Percentiles rank a stretch among this genome's conserved stretches.
Evolutionary conservation across 257 asterid genomes (phyloP).

Genomic region (Lycium ferocissimum): DNA sequence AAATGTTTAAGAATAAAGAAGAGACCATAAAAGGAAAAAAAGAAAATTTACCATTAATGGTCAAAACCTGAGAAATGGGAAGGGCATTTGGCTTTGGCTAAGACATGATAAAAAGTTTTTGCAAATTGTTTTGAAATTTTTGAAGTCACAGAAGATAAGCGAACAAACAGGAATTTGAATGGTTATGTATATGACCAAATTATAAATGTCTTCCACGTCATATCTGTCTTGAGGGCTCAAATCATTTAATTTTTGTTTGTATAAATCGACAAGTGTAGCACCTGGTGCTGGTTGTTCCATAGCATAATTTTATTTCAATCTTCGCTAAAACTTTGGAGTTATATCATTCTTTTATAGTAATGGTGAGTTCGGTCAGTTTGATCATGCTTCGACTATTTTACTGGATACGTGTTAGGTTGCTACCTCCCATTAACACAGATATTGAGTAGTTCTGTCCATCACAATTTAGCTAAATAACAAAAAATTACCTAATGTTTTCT

Average conservation of each 20-base stretch:
- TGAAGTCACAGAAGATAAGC: conserved; percentile 20
- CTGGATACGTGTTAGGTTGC: neutral
- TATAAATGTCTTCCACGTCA: neutral
- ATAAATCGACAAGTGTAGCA: too few relatives aligned
- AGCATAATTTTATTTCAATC: too few relatives aligned
- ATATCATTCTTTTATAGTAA: neutral
- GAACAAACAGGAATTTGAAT: conserved; percentile 39
- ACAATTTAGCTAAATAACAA: too few relatives aligned
- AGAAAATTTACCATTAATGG: neutral
- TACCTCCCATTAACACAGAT: too few relatives aligned
- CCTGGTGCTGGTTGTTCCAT: too few relatives aligned
- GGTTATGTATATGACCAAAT: conserved; percentile 24
- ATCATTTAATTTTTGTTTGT: too few relatives aligned
- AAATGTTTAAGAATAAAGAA: neutral
- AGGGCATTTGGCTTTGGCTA: neutral
- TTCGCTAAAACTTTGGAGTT: neutral
- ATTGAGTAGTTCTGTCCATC: too few relatives aligned
- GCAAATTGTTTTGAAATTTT: neutral
- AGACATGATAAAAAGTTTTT: neutral
- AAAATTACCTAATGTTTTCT: too few relatives aligned
- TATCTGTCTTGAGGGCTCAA: too few relatives aligned
- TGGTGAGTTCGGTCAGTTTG: neutral
- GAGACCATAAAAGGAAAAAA: neutral
- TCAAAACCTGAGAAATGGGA: conserved; percentile 20
- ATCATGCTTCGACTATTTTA: neutral